Evolutionary conservation across 805 yeast genomes (phyloP), one percentile per base, ranked within the genome.

Genomic region (Yarrowia keelungensis): DNA sequence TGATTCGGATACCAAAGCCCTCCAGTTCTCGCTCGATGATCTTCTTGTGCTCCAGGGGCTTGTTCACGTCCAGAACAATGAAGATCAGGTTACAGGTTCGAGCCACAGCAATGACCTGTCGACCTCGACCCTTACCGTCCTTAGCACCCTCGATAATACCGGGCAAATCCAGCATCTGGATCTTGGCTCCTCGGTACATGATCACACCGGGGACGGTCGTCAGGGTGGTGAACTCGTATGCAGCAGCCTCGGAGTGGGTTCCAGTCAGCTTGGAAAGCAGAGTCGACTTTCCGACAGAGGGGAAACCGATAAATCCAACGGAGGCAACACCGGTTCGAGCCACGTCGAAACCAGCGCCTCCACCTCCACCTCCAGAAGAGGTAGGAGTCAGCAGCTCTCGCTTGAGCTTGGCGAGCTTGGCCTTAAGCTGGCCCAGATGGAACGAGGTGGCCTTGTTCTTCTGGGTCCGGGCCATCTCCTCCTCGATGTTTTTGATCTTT

Each of bases 61-160:
- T 95, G 80, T 92, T 92, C 69, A 95, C 99, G 78, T 95, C 99
- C 75, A 95, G 82, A 3, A 95, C 97, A 76, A 95, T 91, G 79
- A 95, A 95, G 64, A 95, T 85, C 75, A 95, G 82, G 77, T 95
- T 93, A 78, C 97, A 96, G 2, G 98, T 92, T 80, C 99, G 86
- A n/a, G 98, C 98, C 70, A 95, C 99, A 1, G 99, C 99, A 80
- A 95, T 95, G 69, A 95, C 99, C 81, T 95, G 99, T 76, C 97
- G 86, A 74, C 99, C 98, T 80, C 99, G 88, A 77, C 99, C 99
- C 78, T 92, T 92, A 76, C 98, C 98, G 76, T 92, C 97, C 70
- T 95, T 86, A n/a, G 98, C 98, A 71, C 98, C 98, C 78, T 91
- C 92, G 69, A 94, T 94, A 74, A 94, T 94, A 77, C 99, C 99